Base-by-base conservation (phyloP, 176 grass and related monocot genomes). In the Poa pratensis region DNA sequence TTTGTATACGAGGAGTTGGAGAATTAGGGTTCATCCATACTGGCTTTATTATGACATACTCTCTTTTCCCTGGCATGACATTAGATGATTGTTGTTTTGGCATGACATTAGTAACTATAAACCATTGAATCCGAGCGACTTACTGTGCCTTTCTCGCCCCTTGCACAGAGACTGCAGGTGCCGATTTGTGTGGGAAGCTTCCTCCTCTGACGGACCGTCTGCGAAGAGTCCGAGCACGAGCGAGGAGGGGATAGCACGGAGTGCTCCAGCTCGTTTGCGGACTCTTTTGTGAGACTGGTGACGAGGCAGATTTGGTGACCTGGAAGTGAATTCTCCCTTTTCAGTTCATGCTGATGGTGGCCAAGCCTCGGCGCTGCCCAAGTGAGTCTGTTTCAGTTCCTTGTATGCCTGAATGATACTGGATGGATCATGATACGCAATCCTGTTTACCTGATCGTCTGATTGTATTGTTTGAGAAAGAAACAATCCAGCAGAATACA, bases 181-280 rank as follows among this genome's bases (percentile, higher is more conserved):
- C 14, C n/a, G 35, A 79, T 37, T 50, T 19, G 27, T 22, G 22
- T 22, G 9, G 12, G 49, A 18, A 55, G 62, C 61, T 78, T 66
- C 61, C 75, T 78, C 48, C 10, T 69, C 62, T 0, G 35, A 58
- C 8, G 63, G 32, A 20, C 37, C 26, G 18, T 53, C 26, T 17
- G 24, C 52, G 50, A 23, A 1, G 1, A 23, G 18, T 32, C 14
- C 75, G 30, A 69, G 42, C 39, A 49, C 57, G 81, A 86, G 42
- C 55, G 59, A 75, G 89, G 91, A 22, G 83, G 66, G 34, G 83
- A 92, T 76, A 89, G 73, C 68, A 95, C 96, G 0, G 96, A 95
- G 32, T 94, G 77, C 86, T 96, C 96, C 15, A 96, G 96, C 53
- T 99, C 96, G 7, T 99, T 99, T 22, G 96, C 81, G 9, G 84